Evolutionary conservation across 1,284 basidiomycete genomes (phyloP), one percentile per base, ranked within the genome.

Genomic region (Athelia psychrophila): DNA sequence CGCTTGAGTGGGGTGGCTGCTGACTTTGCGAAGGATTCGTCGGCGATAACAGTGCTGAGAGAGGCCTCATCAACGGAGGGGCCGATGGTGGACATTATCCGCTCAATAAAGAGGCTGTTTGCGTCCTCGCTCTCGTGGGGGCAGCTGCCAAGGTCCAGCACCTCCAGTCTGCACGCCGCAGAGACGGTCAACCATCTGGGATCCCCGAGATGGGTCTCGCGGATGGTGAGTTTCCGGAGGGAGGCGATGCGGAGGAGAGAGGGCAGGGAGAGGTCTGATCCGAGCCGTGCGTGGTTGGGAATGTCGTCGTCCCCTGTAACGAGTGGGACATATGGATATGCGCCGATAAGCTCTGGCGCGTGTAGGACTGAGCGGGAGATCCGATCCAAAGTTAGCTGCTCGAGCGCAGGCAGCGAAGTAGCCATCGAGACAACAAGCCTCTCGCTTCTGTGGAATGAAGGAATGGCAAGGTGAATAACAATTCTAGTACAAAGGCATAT

Each of bases 171-270:
- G 62, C 80, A 82, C 22, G 63, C 63, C 48, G 79, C 71, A 25
- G 75, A 71, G 8, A 72, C 73, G 32, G 71, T 70, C 20, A 73
- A 66, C 81, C 83, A 86, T 25, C 71, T 70, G 35, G 73, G 71
- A 64, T 85, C 81, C 22, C 86, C 86, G 51, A 89, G 77, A 65
- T 86, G 85, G 0, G 85, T 88, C 60, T 88, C 85, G 49, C 77
- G 78, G 57, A 89, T 81, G 49, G 75, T 74, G 56, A 89, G 81
- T 55, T 76, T 78, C 40, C 73, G 76, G 40, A 89, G 77, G 47
- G 78, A 74, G 3, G 81, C 77, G 45, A 89, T 75, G 54, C 77
- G 76, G 48, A 89, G 75, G 51, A 89, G 79, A 13, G 77, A 79
- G 2, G 87, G 85, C 2, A 89, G 76, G 18, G 72, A 76, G 46